These are phyloP conservation scores for Hanseniaspora taiwanica DNA, from an alignment of 805 yeast genomes.

Conservation along the genomic window DNA sequence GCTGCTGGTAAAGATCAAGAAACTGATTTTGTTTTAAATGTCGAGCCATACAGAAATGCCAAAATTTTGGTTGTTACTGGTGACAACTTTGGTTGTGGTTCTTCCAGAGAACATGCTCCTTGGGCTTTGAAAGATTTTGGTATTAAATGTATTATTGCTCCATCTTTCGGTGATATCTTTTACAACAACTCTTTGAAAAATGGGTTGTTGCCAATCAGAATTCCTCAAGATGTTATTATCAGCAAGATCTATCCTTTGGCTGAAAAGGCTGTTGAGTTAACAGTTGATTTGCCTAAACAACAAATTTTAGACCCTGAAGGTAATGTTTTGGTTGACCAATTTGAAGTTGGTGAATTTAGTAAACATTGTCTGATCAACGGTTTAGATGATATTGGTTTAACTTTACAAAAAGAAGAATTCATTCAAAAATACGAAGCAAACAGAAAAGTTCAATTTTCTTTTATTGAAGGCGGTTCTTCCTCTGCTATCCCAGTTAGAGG, in stretches of 20 bases:
- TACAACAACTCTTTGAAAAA: slow-evolving; percentile 95
- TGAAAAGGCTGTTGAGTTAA: slow-evolving; percentile 48
- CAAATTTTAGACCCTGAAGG: slow-evolving; percentile 54
- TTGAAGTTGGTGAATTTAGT: slow-evolving; percentile 84
- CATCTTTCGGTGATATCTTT: slow-evolving; percentile 96
- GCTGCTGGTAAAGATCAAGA: slow-evolving; percentile 56
- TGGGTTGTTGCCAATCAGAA: slow-evolving; percentile 83
- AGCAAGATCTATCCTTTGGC: slow-evolving; percentile 74
- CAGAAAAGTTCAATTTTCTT: slow-evolving; percentile 73
- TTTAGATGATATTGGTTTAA: slow-evolving; percentile 91
- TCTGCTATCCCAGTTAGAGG: slow-evolving; percentile 54
- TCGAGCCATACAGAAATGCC: slow-evolving; percentile 66
- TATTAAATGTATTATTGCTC: slow-evolving; percentile 89
- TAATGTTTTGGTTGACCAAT: slow-evolving; percentile 64
- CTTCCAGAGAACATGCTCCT: slow-evolving; percentile 98
- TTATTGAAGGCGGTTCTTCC: slow-evolving; percentile 81
- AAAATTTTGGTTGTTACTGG: slow-evolving; percentile 85
- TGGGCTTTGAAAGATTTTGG: slow-evolving; percentile 99
- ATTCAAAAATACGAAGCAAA: slow-evolving; percentile 61
- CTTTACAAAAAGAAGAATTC: slow-evolving; percentile 74
- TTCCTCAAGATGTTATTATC: slow-evolving; percentile 64
- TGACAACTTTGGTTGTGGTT: slow-evolving; percentile 97
- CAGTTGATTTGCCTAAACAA: slow-evolving; percentile 81
- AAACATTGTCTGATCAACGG: slow-evolving; percentile 92
- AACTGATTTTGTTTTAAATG: slow-evolving; percentile 88